Base-by-base conservation (phyloP, 202 grass and related monocot species). In the Digitaria exilis region DNA sequence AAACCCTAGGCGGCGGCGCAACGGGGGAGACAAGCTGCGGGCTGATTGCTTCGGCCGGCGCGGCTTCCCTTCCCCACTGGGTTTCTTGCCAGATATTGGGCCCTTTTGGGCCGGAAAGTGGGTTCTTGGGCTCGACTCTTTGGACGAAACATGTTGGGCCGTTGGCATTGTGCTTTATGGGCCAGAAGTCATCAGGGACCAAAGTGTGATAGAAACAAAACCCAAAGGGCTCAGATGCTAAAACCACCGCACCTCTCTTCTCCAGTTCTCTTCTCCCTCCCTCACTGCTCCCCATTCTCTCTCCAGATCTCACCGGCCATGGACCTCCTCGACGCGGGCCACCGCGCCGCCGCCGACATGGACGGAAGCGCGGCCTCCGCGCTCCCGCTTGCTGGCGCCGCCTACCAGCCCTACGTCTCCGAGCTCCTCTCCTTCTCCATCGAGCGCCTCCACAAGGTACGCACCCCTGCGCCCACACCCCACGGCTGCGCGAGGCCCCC, bases 401-500 rank as follows among this genome's bases (percentile, higher is more conserved):
- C 87, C 14, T 91, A 96, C 63, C 96, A 99, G 74, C 89, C 89
- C 49, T 99, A 99, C 78, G 93, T 99, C n/a, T 99, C 96, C 70
- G 96, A 99, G 89, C 96, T 99, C 43, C 96, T 99, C 71, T 99
- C 96, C 80, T 99, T 99, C 89, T 96, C 96, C 84, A 95, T 99
- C 85, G 96, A 99, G 81, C 91, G 96, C 86, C 91, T 99, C 37
- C 91, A 96, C 85, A 99, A 96, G 91, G 96, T 99, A 16, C 73
- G 48, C n/a, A n/a, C n/a, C n/a, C n/a, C n/a, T n/a, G n/a, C n/a
- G n/a, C n/a, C 8, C 2, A 11, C 66, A 17, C 56, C 37, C 9
- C 46, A 16, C 34, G 71, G 9, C 59, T 3, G n/a, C 49, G 49
- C 10, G 24, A 28, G 13, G 0, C 56, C 58, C 64, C 58, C 2